Evolutionary conservation across 2,329 filamentous ascomycete species (phyloP).

Genomic region (Talaromyces islandicus): DNA sequence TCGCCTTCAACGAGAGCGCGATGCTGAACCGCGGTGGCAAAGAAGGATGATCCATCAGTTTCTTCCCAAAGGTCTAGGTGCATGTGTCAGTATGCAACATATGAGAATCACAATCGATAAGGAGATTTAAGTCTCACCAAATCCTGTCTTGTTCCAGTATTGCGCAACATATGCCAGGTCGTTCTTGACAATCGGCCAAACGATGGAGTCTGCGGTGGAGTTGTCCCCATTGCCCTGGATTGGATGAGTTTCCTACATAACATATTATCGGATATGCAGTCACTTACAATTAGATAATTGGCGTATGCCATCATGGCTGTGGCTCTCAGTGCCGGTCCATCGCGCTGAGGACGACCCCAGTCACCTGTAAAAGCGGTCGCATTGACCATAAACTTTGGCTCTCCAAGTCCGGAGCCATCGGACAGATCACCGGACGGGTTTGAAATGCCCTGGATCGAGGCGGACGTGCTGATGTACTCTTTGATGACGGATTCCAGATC

Average conservation of each 20-base stretch:
- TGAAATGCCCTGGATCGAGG: slow-evolving; percentile 56
- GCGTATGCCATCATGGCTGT: slow-evolving; percentile 36
- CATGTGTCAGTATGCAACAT: not conserved
- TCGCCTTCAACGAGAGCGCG: slow-evolving; percentile 56
- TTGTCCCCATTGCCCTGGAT: slow-evolving; percentile 46
- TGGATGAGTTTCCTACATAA: not conserved
- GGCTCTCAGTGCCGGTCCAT: slow-evolving; percentile 29
- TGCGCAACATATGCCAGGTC: slow-evolving; percentile 68
- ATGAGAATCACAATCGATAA: not conserved
- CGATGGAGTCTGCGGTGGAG: slow-evolving; percentile 46
- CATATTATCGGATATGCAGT: too few relatives aligned
- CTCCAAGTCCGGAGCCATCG: slow-evolving; percentile 52
- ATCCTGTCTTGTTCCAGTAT: slow-evolving; percentile 60
- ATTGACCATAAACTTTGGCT: slow-evolving; percentile 67
- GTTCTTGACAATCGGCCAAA: slow-evolving; percentile 70
- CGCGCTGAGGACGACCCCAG: slow-evolving; percentile 70
- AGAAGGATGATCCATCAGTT: slow-evolving; percentile 68
- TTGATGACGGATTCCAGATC: slow-evolving; percentile 57
- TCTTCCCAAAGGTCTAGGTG: slow-evolving; percentile 67
- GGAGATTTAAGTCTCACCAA: slow-evolving; percentile 32
- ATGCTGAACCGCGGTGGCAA: slow-evolving; percentile 64
- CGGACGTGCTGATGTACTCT: slow-evolving; percentile 62
- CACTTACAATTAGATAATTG: slow-evolving; percentile 58
- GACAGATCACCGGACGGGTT: slow-evolving; percentile 59
- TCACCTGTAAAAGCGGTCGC: slow-evolving; percentile 55